phyloP scores from a whole-genome alignment of 257 asterid species.

The Catharanthus roseus region DNA sequence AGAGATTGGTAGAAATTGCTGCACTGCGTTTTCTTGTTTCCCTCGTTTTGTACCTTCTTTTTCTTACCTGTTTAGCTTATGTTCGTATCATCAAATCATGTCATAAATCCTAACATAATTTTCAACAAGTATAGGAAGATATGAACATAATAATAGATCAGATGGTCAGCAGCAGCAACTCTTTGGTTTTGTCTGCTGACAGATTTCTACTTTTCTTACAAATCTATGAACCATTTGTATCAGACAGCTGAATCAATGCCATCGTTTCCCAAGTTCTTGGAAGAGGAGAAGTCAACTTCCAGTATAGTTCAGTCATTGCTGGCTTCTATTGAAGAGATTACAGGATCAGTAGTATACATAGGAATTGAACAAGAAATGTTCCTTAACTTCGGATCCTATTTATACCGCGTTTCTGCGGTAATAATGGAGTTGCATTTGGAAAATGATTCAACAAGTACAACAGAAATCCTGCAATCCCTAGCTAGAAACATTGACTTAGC shows the following conservation, averaged over 20 bases:
- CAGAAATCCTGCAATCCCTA: conserved; percentile 44
- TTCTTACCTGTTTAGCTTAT: neutral
- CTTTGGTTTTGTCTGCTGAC: neutral
- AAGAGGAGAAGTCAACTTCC: conserved; percentile 27
- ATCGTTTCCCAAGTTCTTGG: conserved; percentile 29
- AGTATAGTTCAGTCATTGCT: conserved; percentile 37
- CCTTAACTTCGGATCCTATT: conserved; percentile 52
- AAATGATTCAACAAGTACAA: conserved; percentile 35
- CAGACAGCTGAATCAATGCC: conserved; percentile 11
- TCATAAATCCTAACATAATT: too few species aligned
- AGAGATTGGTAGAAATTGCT: too few species aligned
- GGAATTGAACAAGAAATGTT: conserved; percentile 46
- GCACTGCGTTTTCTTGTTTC: too few species aligned
- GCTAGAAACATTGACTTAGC: conserved; percentile 36
- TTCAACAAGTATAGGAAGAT: too few species aligned
- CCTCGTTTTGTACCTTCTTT: neutral
- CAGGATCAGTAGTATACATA: conserved; percentile 30
- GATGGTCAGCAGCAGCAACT: neutral
- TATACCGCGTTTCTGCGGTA: conserved; percentile 51
- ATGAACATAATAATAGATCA: too few species aligned
- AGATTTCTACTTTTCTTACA: too few species aligned
- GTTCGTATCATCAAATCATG: too few species aligned
- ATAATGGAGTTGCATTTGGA: conserved; percentile 49
- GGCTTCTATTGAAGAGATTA: conserved; percentile 41
- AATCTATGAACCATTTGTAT: neutral